Evolutionary conservation across 352 stramenopile genomes (phyloP).

Genomic region (Globisporangium parvum): DNA sequence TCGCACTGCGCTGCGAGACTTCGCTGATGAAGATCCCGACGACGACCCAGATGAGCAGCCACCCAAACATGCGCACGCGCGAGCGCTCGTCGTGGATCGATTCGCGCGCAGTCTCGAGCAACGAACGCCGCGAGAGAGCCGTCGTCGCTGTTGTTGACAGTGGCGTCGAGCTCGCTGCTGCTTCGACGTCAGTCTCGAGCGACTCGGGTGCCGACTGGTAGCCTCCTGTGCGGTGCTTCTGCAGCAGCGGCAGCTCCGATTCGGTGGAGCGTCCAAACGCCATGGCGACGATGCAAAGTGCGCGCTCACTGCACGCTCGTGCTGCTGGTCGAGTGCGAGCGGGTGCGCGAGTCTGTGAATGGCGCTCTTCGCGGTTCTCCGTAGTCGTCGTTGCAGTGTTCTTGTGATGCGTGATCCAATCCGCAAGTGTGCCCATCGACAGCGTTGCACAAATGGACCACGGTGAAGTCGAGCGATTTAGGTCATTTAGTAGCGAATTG

Average conservation of each 20-base stretch:
- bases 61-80: conserved; percentile 28
- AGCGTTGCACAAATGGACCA: too few species aligned
- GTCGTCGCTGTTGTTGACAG: not conserved
- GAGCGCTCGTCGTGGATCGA: conserved; percentile 30
- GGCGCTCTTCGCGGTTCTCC: not conserved
- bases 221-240: not conserved
- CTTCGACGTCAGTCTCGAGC: not conserved
- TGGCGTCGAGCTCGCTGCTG: not conserved
- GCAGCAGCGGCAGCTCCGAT: conserved; percentile 21
- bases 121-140: not conserved
- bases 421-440: too few species aligned
- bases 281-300: not conserved
- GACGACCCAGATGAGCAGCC: conserved; percentile 44
- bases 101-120: conserved; percentile 9
- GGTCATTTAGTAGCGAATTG: too few species aligned
- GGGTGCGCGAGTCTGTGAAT: not conserved
- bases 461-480: too few species aligned
- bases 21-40: conserved; percentile 41
- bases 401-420: not conserved
- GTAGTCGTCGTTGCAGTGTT: not conserved
- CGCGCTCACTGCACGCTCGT: not conserved
- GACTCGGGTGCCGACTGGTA: conserved; percentile 5
- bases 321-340: not conserved
- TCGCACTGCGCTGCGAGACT: conserved; percentile 12
- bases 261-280: not conserved